Evolutionary conservation across 768 basidiomycete species (phyloP), one percentile per base, ranked within the genome.

Genomic region (Leccinum truebloodii): DNA sequence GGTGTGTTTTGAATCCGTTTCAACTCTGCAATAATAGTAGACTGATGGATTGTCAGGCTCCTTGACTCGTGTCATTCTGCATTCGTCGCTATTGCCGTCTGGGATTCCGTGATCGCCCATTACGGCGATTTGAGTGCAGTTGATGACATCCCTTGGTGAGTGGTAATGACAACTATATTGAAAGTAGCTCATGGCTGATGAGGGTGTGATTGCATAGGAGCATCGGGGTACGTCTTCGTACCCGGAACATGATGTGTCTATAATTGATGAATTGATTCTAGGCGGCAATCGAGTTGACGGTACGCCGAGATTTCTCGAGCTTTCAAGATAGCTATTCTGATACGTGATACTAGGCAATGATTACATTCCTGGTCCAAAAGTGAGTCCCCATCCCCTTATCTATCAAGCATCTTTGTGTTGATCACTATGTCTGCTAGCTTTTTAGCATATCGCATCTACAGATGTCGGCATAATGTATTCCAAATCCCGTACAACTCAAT

Each of bases 361-460:
- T 70, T 20, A 70, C 68, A 18, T 70, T 70, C 28, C 41, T 72
- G 7, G 62, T 57, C 18, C 69, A 70, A 65, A 63, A 61, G 69
- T 58, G 20, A 53, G 60, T 26, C 16, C 10, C 26, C 1, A 59
- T 26, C 16, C 10, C 32, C 1, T 1, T 6, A 4, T 24, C 10
- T 14, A 7, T 13, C 18, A 0, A 7, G 3, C 14, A 22, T 6
- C 1, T 41, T 13, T 44, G 32, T 28, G 26, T 37, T 65, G 30
- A 67, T 14, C 20, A 12, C 20, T 8, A 8, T 24, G 5, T 48
- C 18, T 20, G 37, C 52, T 14, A 70, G 69, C 39, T 72, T 70
- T 56, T 70, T 72, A 50, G 61, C 60, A 3, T 52, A 69, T 53
- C 70, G 69, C 26, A 71, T 70, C 60, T 65, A 71, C 49, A 61